These are phyloP conservation scores for Rhododendron ferrugineum DNA, from an alignment of 148 eudicot genomes.

Conservation along the genomic window DNA sequence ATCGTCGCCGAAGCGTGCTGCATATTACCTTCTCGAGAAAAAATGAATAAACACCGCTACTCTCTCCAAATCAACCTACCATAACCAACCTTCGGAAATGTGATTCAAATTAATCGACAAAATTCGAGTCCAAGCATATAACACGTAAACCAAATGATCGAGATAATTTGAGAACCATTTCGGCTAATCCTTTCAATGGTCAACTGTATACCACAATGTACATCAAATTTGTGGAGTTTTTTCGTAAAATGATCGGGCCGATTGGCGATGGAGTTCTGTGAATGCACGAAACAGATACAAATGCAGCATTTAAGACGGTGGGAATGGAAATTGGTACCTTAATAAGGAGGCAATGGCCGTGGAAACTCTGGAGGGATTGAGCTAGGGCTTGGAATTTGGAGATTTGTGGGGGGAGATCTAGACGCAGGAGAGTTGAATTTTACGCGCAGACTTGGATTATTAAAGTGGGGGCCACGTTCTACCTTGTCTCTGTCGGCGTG, in stretches of 20 bases:
- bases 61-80: slow-evolving; percentile 12
- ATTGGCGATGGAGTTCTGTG: neutral
- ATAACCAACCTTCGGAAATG: neutral
- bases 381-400: slow-evolving; percentile 5
- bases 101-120: neutral
- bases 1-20: slow-evolving; percentile 55
- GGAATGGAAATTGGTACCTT: neutral
- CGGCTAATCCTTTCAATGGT: neutral
- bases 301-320: neutral
- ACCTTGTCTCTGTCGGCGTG: neutral
- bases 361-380: neutral
- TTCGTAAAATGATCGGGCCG: neutral
- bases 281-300: neutral
- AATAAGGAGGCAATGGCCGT: slow-evolving; percentile 1
- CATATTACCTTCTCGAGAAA: slow-evolving; percentile 27
- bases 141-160: neutral
- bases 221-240: neutral
- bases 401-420: slow-evolving; percentile 5
- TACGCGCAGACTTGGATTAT: neutral
- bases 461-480: neutral
- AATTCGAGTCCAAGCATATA: neutral
- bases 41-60: neutral
- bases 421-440: neutral
- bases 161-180: neutral
- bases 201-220: neutral